These are phyloP conservation scores for Fragaria iinumae DNA, from an alignment of 306 rosid species.

Conservation along the genomic window DNA sequence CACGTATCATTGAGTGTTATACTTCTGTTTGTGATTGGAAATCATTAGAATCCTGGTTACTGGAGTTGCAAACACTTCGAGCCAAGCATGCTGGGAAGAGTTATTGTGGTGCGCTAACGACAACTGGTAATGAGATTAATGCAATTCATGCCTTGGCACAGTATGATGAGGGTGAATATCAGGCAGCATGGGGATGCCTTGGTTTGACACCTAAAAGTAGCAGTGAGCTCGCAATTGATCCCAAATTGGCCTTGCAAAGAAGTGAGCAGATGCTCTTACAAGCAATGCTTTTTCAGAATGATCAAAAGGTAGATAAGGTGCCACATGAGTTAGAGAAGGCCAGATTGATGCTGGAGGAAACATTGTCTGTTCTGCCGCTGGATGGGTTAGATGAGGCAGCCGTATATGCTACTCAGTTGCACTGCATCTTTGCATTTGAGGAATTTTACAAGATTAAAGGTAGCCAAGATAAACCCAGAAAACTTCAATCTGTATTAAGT, in stretches of 20 bases:
- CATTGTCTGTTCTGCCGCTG: slow-evolving; percentile 69
- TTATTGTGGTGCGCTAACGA: slow-evolving; percentile 91
- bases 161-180: slow-evolving; percentile 86
- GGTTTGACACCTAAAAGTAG: slow-evolving; percentile 97
- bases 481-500: slow-evolving; percentile 50
- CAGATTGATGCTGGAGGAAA: slow-evolving; percentile 83
- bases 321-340: slow-evolving; percentile 76
- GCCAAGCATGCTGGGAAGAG: slow-evolving; percentile 84
- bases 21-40: slow-evolving; percentile 90
- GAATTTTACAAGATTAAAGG: slow-evolving; percentile 66
- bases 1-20: slow-evolving; percentile 84
- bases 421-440: slow-evolving; percentile 74
- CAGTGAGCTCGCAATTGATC: slow-evolving; percentile 89
- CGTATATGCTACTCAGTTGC: slow-evolving; percentile 71
- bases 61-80: slow-evolving; percentile 88
- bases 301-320: slow-evolving; percentile 61
- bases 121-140: slow-evolving; percentile 88
- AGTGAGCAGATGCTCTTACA: slow-evolving; percentile 99
- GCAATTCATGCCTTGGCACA: slow-evolving; percentile 92
- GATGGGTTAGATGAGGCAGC: slow-evolving; percentile 91
- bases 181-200: slow-evolving; percentile 86
- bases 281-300: slow-evolving; percentile 74
- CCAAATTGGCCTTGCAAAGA: slow-evolving; percentile 87
- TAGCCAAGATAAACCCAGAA: slow-evolving; percentile 45
- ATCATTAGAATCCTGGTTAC: slow-evolving; percentile 88